Base-by-base conservation (phyloP, 2,329 filamentous ascomycete genomes). In the Trichothecium sympodiale region DNA sequence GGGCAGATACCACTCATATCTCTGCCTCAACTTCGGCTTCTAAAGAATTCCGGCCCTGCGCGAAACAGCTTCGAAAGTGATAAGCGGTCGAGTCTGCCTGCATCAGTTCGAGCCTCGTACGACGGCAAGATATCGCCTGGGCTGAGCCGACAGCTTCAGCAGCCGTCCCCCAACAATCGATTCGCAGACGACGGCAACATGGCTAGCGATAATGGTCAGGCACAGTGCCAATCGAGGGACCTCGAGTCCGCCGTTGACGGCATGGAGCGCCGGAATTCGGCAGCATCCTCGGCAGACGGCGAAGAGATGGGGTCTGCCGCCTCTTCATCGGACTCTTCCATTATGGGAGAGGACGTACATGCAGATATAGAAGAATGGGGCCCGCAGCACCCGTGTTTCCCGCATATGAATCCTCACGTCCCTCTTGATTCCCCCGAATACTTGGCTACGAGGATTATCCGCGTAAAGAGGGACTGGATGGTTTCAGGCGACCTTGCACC, bases 351-450 rank as follows among this genome's bases (percentile, higher is more conserved):
- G 23, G 72, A 79, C 33, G 69, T 82, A 25, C 72, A 78, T 34
- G 69, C 73, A 16, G 78, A 77, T 18, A 81, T 83, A 42, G 77
- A 86, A 35, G 77, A 86, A 57, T 98, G 91, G 91, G 89, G 91
- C 0, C 87, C 88, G 12, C 77, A 82, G 29, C 91, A 98, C 55
- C 89, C 91, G 4, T 98, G 91, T 57, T 96, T 80, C 53, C 91
- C 91, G 33, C 91, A 96, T 52, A 65, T 86, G 28, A 96, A 96
- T 52, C 83, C 88, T 0, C 88, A 98, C 56, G 89, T 95, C 5
- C 79, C 88, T 0, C 54, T 83, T 9, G 68, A 78, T 38, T 93
- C 85, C 7, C 67, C 74, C 12, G 77, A 93, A 44, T 85, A 85
- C 51, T 59, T 69, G 31, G 77, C 69, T 6, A 98, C 91, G 2